Base-by-base conservation (phyloP, 2,329 filamentous ascomycete genomes). In the Aspergillus hiratsukae region DNA sequence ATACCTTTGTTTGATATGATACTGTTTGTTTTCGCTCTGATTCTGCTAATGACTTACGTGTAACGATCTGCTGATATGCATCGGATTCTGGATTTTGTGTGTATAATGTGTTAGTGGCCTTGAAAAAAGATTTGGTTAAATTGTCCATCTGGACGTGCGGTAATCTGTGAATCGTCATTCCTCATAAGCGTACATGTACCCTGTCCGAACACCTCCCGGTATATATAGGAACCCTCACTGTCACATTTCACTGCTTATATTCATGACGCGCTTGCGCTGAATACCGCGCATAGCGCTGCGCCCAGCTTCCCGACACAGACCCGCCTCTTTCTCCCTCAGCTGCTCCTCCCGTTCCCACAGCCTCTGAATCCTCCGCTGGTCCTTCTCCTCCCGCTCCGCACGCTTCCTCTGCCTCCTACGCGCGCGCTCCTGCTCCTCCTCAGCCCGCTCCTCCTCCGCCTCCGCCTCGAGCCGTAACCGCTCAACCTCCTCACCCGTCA, bases 401-500 rank as follows among this genome's bases (percentile, higher is more conserved):
- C 64, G 55, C 41, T 63, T 67, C 58, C 63, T 60, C 37, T 56
- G 61, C 55, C 63, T 65, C 56, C 64, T 64, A 54, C 63, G 62
- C 55, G 68, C 73, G 60, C 63, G 64, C 48, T 58, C 66, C 60
- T 66, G 71, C 71, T 72, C 71, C 55, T 75, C 73, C 28, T 70
- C 65, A 51, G 71, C 69, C 28, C 67, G 70, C 53, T 69, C 71
- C 54, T 71, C 75, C 49, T 75, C 75, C 28, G 66, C 69, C 45
- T 77, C 72, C 4, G 69, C 69, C 55, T 77, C 76, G n/a, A 63
- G 61, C 7, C 71, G 68, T 29, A 84, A 70, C 49, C 63, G 66
- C 54, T 70, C 73, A 48, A 78, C 68, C 58, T 83, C 75, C 28
- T 70, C 67, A 0, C 70, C 65, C 0, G 66, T 72, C 48, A 87